Evolutionary conservation across 345 rosid species (phyloP).

Genomic region (Gossypium ekmanianum): DNA sequence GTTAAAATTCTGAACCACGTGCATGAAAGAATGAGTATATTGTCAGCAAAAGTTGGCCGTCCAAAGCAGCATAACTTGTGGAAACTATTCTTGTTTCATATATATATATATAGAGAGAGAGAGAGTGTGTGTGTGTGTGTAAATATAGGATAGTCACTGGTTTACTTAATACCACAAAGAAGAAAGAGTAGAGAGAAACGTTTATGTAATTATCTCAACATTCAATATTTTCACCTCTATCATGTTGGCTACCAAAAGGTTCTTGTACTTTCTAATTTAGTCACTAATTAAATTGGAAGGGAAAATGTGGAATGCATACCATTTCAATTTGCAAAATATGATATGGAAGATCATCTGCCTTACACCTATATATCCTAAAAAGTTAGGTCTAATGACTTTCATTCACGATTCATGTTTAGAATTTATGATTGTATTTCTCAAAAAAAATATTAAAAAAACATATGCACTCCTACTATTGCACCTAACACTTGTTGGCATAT

Average conservation of each 20-base stretch:
- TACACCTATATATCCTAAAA: too few species aligned
- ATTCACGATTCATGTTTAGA: neutral
- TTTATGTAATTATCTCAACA: too few species aligned
- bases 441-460: too few species aligned
- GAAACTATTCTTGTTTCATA: neutral
- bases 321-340: neutral
- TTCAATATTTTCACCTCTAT: too few species aligned
- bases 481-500: too few species aligned
- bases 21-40: constrained; percentile 1
- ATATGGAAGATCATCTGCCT: neutral
- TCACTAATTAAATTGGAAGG: too few species aligned
- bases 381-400: too few species aligned
- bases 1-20: neutral
- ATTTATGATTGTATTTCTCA: neutral
- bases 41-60: neutral
- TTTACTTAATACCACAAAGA: neutral
- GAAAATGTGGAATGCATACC: too few species aligned
- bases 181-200: neutral
- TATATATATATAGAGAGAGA: neutral
- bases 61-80: neutral
- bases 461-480: too few species aligned
- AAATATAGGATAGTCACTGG: neutral
- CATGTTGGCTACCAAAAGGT: too few species aligned
- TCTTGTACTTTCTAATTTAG: too few species aligned
- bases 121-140: too few species aligned